These are phyloP conservation scores for Astrephomene gubernaculifera DNA, from an alignment of 139 green algal species.

Conservation along the genomic window DNA sequence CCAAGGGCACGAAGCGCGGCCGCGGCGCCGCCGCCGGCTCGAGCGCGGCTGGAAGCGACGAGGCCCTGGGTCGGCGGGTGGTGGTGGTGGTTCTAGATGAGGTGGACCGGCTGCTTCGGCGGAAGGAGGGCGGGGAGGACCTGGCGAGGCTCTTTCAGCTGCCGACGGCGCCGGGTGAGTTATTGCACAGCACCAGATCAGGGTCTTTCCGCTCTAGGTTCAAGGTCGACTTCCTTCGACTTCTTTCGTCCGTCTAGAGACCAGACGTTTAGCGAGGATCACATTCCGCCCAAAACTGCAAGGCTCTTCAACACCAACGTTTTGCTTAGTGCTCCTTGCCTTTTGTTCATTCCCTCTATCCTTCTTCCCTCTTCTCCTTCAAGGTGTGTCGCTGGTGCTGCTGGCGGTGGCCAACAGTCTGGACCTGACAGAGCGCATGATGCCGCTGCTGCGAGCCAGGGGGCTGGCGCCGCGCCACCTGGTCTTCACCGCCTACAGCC, in stretches of 20 bases:
- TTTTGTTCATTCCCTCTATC: not conserved
- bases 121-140: constrained; percentile 34
- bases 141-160: constrained; percentile 66
- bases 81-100: constrained; percentile 68
- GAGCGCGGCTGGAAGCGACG: not conserved
- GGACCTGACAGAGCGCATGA: constrained; percentile 67
- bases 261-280: no score
- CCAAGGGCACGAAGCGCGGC: constrained; percentile 6
- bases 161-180: constrained; percentile 39
- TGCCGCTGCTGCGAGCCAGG: constrained; percentile 61
- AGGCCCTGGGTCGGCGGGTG: not conserved
- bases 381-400: constrained; percentile 56
- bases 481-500: constrained; percentile 65
- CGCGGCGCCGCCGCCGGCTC: not conserved
- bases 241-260: no score
- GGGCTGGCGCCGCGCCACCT: constrained; percentile 51
- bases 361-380: not conserved
- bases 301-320: no score
- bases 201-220: no score
- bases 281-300: no score
- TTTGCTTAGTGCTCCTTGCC: not conserved
- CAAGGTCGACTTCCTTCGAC: no score
- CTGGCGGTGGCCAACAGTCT: constrained; percentile 72
- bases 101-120: constrained; percentile 61
- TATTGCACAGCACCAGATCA: no score